Evolutionary conservation across 768 basidiomycete genomes (phyloP), one percentile per base, ranked within the genome.

Genomic region (Mycena alexandri): DNA sequence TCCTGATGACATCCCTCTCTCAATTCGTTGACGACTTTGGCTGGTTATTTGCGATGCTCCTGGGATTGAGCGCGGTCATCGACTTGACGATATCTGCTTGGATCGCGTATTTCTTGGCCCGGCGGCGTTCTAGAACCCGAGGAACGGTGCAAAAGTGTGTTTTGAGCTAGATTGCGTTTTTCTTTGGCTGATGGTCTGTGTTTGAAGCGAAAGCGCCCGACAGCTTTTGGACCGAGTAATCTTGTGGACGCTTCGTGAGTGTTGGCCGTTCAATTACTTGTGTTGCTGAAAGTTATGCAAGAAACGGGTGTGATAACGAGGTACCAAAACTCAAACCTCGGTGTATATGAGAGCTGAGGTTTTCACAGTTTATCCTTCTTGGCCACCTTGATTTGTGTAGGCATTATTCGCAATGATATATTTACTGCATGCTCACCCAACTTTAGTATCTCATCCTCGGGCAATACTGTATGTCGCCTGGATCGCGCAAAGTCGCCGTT

Each of bases 241-340:
- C 34, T 41, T 71, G 44, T 71, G 70, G 70, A 71, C 70, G 3
- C 48, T 71, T 43, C 70, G 69, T 71, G 47, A 52, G 65, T 64
- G 33, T 55, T 2, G 2, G 2, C 46, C 9, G 14, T 21, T 2
- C 5, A 17, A 22, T 0, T 14, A 12, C 16, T 47, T 16, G 21
- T 3, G 16, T 10, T 43, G 21, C 65, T 63, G 5, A 65, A 0
- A 44, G 14, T 43, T 58, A 12, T 58, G 17, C 5, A 17, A 71
- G 69, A 71, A 65, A 71, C 70, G 22, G 70, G 70, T 14, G 70
- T 71, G 21, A 71, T 71, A n/a, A 71, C 70, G 13, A 71, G 69
- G 69, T 51, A 54, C 19, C 16, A 19, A 22, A 21, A 14, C n/a
- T 22, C 11, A 11, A 29, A 56, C 12, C 17, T 48, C 7, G 1